Base-by-base conservation (phyloP, 495 filamentous ascomycete genomes). In the Letharia columbiana region DNA sequence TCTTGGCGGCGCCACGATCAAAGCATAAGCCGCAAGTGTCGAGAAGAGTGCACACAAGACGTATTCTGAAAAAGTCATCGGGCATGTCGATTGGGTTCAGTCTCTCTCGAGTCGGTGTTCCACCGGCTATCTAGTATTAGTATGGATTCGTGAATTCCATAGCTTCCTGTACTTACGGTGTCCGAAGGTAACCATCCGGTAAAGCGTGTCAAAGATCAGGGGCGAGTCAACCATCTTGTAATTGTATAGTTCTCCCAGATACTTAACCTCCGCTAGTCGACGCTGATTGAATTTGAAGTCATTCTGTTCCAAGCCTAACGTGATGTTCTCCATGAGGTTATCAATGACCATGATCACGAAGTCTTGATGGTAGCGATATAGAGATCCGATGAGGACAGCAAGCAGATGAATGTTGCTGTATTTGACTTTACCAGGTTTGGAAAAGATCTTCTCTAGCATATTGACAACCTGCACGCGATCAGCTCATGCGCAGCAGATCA, bases 211-310 rank as follows among this genome's bases (percentile, higher is more conserved):
- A 70, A 99, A 98, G 44, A 99, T 89, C 17, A 98, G 89, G 0
- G 90, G 90, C 31, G 95, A 94, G 73, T 99, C 94, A 60, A 99
- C 84, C 87, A 97, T 91, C 64, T 94, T 88, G 77, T 98, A 99
- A 70, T 96, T 96, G 80, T 99, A 99, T 47, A 99, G 84, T 79
- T 99, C 94, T 18, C 89, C 93, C 18, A 99, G 81, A 72, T 97
- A 99, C 71, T 97, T 98, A 71, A 96, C 90, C 73, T 97, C 92
- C 6, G 94, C 92, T 64, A 98, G 85, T 39, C 94, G 89, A 66
- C 94, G 89, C 76, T 99, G 94, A 73, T 96, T 97, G 79, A 91
- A 95, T 73, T 93, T 91, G 84, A 98, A 99, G 74, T 98, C 93
- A 68, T 96, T 98, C 68, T 90, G 85, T 75, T 99, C 94, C 11